phyloP scores from a whole-genome alignment of 768 basidiomycete genomes.

The Tephrocybe sp. region DNA sequence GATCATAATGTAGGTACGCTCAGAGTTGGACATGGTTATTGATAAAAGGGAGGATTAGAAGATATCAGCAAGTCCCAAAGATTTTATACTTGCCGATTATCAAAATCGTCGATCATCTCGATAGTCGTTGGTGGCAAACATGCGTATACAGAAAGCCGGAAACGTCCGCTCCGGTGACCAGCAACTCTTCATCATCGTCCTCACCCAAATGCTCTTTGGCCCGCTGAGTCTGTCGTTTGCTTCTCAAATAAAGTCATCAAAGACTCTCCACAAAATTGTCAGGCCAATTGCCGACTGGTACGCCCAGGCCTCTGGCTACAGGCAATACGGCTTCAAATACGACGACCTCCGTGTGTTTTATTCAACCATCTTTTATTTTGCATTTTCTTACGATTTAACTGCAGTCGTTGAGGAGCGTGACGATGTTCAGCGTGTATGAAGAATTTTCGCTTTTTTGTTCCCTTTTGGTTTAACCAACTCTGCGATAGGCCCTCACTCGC shows the following conservation, averaged over 20 bases:
- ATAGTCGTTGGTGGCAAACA: slow-evolving; percentile 38
- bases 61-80: slow-evolving; percentile 14
- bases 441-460: not conserved
- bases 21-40: slow-evolving; percentile 59
- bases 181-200: slow-evolving; percentile 6
- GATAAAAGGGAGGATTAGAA: slow-evolving; percentile 22
- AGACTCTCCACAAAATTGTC: slow-evolving; percentile 62
- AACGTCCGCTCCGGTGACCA: slow-evolving; percentile 28
- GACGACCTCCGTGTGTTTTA: slow-evolving; percentile 87
- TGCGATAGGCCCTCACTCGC: slow-evolving; percentile 72
- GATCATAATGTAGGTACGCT: slow-evolving; percentile 99
- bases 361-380: slow-evolving; percentile 12
- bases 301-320: slow-evolving; percentile 75
- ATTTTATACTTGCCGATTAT: slow-evolving; percentile 17
- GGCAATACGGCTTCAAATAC: slow-evolving; percentile 85
- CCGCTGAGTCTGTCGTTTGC: slow-evolving; percentile 77
- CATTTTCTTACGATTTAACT: slow-evolving; percentile 7
- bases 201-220: slow-evolving; percentile 43
- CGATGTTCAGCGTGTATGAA: slow-evolving; percentile 72
- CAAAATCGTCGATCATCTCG: slow-evolving; percentile 34
- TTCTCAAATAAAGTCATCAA: slow-evolving; percentile 66
- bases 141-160: slow-evolving; percentile 39
- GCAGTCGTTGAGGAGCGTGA: slow-evolving; percentile 75
- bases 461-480: slow-evolving; percentile 4
- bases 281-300: slow-evolving; percentile 85